Percentiles rank a stretch among this genome's conserved stretches.
These are phyloP conservation scores for Biscogniauxia marginata DNA, from an alignment of 2,329 filamentous ascomycete genomes.

Conservation along the genomic window DNA sequence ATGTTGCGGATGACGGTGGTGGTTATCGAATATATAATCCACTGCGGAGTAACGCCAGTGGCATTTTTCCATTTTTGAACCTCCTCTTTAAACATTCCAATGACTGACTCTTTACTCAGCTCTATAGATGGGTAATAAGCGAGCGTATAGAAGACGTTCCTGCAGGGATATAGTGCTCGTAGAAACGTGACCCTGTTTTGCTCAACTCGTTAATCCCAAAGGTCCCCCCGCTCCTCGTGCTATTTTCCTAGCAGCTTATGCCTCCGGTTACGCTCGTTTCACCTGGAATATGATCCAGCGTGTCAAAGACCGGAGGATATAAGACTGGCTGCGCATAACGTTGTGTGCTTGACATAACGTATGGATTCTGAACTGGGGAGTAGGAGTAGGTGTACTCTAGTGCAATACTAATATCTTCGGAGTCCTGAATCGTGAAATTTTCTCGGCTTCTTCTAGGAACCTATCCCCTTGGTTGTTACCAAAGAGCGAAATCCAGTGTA, in stretches of 20 bases:
- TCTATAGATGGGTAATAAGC: conserved; percentile 4
- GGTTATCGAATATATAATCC: conserved; percentile 3
- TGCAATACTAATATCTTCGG: not conserved
- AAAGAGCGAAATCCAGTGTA: conserved; percentile 3
- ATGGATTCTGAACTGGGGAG: not conserved
- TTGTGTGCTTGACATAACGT: conserved; percentile 5
- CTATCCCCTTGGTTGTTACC: conserved; percentile 1
- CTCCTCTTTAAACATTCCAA: not conserved
- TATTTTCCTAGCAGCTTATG: no score
- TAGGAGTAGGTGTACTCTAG: conserved; percentile 6
- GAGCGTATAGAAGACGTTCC: conserved; percentile 1
- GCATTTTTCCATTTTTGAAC: not conserved
- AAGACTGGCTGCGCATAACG: conserved; percentile 4
- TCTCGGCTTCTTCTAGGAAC: conserved; percentile 8
- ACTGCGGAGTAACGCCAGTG: not conserved
- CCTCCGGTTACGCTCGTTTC: no score
- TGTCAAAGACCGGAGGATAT: conserved; percentile 2
- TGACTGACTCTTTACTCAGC: conserved; percentile 1
- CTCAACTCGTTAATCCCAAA: no score
- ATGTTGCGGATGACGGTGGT: conserved; percentile 1
- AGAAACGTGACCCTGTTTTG: no score
- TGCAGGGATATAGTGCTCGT: no score
- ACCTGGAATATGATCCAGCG: not conserved
- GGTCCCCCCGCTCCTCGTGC: no score
- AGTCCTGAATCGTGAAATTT: conserved; percentile 4